phyloP scores from a whole-genome alignment of 202 grass and related monocot genomes.

The Alloteropsis angusta region DNA sequence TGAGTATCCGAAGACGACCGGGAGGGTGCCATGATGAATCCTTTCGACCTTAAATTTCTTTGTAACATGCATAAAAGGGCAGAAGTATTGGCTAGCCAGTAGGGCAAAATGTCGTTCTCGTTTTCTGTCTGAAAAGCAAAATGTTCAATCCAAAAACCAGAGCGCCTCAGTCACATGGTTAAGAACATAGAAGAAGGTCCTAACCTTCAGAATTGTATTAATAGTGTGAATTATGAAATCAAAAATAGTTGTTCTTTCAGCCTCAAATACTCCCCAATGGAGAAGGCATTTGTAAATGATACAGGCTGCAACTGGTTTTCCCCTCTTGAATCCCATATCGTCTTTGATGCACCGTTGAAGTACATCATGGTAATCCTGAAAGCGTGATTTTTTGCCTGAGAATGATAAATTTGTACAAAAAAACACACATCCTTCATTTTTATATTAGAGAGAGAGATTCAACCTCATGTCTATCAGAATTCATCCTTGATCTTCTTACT shows the following conservation, averaged over 20 bases:
- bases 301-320: slow-evolving; percentile 74
- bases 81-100: slow-evolving; percentile 82
- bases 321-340: slow-evolving; percentile 82
- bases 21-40: slow-evolving; percentile 39
- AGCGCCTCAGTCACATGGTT: not conserved
- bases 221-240: slow-evolving; percentile 80
- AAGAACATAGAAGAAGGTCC: slow-evolving; percentile 10
- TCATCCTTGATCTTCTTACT: slow-evolving; percentile 57
- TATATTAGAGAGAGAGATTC: not conserved
- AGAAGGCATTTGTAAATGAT: slow-evolving; percentile 77
- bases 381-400: slow-evolving; percentile 2
- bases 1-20: slow-evolving; percentile 40
- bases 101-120: slow-evolving; percentile 67
- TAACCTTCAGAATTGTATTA: slow-evolving; percentile 65
- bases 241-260: slow-evolving; percentile 79
- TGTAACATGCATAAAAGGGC: slow-evolving; percentile 75
- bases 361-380: slow-evolving; percentile 73
- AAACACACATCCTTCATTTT: not conserved
- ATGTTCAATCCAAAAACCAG: slow-evolving; percentile 25
- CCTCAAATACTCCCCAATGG: slow-evolving; percentile 74
- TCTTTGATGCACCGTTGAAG: slow-evolving; percentile 65
- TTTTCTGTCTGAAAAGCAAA: slow-evolving; percentile 58
- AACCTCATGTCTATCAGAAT: slow-evolving; percentile 68
- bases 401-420: not conserved
- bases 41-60: slow-evolving; percentile 76